Base-by-base conservation (phyloP, 306 rosid species). In the Cucumis sativus region DNA sequence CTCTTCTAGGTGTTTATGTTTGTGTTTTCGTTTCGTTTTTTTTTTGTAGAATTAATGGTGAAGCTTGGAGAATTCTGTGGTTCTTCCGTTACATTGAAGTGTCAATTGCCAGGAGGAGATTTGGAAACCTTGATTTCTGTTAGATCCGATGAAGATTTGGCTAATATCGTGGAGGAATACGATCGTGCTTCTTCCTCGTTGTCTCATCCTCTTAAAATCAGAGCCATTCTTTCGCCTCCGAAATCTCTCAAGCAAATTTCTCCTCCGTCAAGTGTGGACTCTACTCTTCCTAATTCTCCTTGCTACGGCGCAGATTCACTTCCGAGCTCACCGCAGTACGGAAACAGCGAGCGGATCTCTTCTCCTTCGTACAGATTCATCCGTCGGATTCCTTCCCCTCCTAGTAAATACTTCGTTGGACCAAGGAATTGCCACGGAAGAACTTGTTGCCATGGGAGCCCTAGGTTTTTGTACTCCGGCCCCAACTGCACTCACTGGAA, bases 61-160 rank as follows among this genome's bases (percentile, higher is more conserved):
- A 92, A 88, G 86, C 90, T 95, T 13, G 79, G n/a, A 6, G 91
- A 90, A 77, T 83, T 92, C 77, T 89, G 92, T n/a, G 96, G 93
- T 40, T 83, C 82, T 10, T 85, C 97, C 6, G 88, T 81, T 4
- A 85, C 78, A 4, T 63, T 95, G 79, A 76, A 70, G 82, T 95
- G 97, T 62, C 89, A 81, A 11, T 81, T 95, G 65, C 97, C 99
- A 1, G 78, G 47, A 79, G 97, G 97, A n/a, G 97, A 92, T 15
- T 71, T 95, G 60, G 99, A 91, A 77, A 95, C 97, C 0, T 79
- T 95, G 84, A 83, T 95, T 81, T 79, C 97, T n/a, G 69, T 95
- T 59, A 88, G 64, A 5, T 89, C 83, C 76, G 97, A 92, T 8
- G 97, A 89, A 69, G 99, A 95, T 82, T 82, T 92, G 80, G 81